A percentile compares a stretch with the other conserved stretches of the same genome.
phyloP scores from a whole-genome alignment of 148 eudicot species.

The Bassia scoparia region DNA sequence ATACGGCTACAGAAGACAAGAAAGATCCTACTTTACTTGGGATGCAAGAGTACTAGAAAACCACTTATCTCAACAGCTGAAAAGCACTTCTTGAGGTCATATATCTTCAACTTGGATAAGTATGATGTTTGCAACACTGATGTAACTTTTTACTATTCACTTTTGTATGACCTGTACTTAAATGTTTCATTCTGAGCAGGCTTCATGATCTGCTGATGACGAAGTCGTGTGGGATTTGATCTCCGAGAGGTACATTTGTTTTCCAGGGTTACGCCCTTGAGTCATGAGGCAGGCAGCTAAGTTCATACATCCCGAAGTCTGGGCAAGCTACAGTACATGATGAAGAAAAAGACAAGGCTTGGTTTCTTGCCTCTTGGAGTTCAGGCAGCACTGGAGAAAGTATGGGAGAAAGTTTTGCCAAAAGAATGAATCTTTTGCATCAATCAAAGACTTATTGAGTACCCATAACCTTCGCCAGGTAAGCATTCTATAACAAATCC shows the following conservation, averaged over 20 bases:
- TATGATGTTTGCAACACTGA: constrained; percentile 20
- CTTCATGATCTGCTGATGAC: constrained; percentile 82
- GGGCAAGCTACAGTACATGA: constrained; percentile 84
- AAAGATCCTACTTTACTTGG: constrained; percentile 75
- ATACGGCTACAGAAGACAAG: constrained; percentile 89
- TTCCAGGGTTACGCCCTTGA: constrained; percentile 78
- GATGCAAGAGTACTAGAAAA: constrained; percentile 84
- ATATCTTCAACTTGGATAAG: constrained; percentile 86
- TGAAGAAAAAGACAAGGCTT: constrained; percentile 96
- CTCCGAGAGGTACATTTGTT: constrained; percentile 81
- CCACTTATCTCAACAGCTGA: constrained; percentile 82
- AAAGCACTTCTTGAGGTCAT: constrained; percentile 87
- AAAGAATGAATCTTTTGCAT: constrained; percentile 83
- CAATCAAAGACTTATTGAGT: constrained; percentile 91
- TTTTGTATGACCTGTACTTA: neutral
- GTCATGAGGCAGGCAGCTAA: constrained; percentile 69
- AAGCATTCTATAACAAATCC: constrained; percentile 12
- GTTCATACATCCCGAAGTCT: constrained; percentile 67
- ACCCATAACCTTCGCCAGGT: constrained; percentile 94
- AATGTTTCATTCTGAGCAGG: constrained; percentile 40
- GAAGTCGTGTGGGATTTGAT: constrained; percentile 75
- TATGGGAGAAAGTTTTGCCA: constrained; percentile 93
- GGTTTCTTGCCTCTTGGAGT: constrained; percentile 84
- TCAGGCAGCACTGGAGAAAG: constrained; percentile 69
- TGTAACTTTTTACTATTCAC: neutral